Conservation (phyloP, 306 rosid species). For the Cucumis hystrix region DNA sequence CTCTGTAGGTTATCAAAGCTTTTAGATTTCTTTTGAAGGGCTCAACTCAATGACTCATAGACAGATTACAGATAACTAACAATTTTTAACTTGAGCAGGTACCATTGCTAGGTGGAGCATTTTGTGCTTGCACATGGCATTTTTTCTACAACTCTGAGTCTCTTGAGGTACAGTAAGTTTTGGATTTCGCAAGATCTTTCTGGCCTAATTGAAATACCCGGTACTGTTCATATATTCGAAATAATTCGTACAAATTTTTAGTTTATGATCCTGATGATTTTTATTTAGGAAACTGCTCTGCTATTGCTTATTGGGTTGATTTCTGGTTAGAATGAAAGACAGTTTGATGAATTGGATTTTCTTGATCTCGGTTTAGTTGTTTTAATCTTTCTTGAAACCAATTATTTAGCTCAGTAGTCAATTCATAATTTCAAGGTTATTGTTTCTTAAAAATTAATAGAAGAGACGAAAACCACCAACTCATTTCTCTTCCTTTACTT, state of each 20-base stretch:
- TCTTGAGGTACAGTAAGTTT: slow-evolving; percentile 43
- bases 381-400: not conserved
- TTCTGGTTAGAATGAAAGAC: not conserved
- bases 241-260: not conserved
- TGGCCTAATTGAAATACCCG: not conserved
- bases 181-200: not conserved
- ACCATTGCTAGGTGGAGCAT: slow-evolving; percentile 86
- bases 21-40: not conserved
- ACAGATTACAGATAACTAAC: not conserved
- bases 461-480: not conserved
- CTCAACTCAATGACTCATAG: not conserved
- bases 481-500: not conserved
- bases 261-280: not conserved
- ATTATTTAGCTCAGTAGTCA: not conserved
- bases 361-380: not conserved
- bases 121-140: slow-evolving; percentile 96
- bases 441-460: not conserved
- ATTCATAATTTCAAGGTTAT: not conserved
- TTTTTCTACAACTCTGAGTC: slow-evolving; percentile 91
- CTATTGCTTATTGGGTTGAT: no score
- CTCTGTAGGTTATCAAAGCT: not conserved
- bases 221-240: not conserved
- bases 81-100: slow-evolving; percentile 28
- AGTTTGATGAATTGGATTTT: not conserved
- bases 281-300: no score